Evolutionary conservation across 768 basidiomycete genomes (phyloP), one percentile per base, ranked within the genome.

Genomic region (Lentinula aciculospora): DNA sequence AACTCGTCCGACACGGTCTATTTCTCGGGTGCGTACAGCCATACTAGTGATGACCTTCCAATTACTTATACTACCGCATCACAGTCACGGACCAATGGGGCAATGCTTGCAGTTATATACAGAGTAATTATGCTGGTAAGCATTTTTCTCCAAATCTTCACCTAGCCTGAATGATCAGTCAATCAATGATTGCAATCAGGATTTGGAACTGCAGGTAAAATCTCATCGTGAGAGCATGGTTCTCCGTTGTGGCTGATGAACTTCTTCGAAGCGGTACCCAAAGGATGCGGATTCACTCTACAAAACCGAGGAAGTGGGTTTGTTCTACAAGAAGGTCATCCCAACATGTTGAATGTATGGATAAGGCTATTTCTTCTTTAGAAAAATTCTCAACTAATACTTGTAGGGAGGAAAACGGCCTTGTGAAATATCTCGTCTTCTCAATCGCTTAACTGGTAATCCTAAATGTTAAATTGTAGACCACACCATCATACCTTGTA

Each of bases 271-370:
- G 96, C 96, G 31, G 77, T 99, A 37, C 97, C 97, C 0, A 87
- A 90, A 63, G 94, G 88, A 0, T 97, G 94, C 64, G 97, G 97
- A 0, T 99, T 99, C 70, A 97, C 94, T 0, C 79, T 99, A 13
- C 97, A 99, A 72, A 97, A 97, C 70, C 81, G 97, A 57, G 97
- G 97, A 1, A 77, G 84, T 10, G 88, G 89, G 4, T 99, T 99
- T 69, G 76, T 83, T 6, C 75, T 98, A 23, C 77, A 80, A 53
- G 82, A 91, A 57, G 83, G 82, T 1, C 96, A 98, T 67, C 89
- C 93, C 1, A 98, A 99, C 66, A 81, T 79, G 29, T 73, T 98
- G 53, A 75, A 87, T 74, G 93, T 89, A 53, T 59, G 66, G 56
- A 34, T 12, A 58, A 19, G 32, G 4, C 28, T 39, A 27, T 44